Base-by-base conservation (phyloP, 371 early-diverging fungal species). In the Mortierella sp. region DNA sequence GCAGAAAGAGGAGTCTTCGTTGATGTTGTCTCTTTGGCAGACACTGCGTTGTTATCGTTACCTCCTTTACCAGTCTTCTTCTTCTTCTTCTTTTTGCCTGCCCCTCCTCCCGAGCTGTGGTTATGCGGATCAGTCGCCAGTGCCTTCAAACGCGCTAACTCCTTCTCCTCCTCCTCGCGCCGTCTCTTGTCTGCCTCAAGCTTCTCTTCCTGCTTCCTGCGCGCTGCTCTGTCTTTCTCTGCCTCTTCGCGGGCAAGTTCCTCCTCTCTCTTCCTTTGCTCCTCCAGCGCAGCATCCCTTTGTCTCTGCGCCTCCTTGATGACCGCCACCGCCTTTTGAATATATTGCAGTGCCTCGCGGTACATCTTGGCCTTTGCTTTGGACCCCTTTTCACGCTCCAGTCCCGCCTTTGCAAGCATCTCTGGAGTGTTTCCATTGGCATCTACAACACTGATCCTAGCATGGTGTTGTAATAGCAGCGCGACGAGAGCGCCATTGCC, bases 161-260 rank as follows among this genome's bases (percentile, higher is more conserved):
- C 79, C 48, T 54, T 64, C 21, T 79, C 79, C 44, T 79, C 72
- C 30, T 72, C 69, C 41, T 79, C 69, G 11, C 67, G 60, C 12
- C 73, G 31, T 50, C 72, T 58, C 46, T 61, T 60, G 26, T 69
- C 73, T 1, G 79, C 79, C 34, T 79, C 79, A 17, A 79, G 46
- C 49, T 72, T 79, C 51, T 79, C 79, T 34, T 79, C 79, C n/a
- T 79, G 79, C 31, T 79, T 79, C 48, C 65, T 54, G 24, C 79
- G 72, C 15, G 69, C 69, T 6, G 68, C 79, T 30, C 26, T 48
- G 34, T 79, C 79, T 32, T 79, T 79, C 24, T 72, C 73, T 1
- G 63, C 79, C 21, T 79, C 79, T 21, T 68, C 79, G n/a, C 70
- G 62, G 2, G 73, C 73, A 34, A 72, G 23, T 7, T 68, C 69